phyloP scores from a whole-genome alignment of 1,284 basidiomycete genomes.

The Boletus holoroseus region DNA sequence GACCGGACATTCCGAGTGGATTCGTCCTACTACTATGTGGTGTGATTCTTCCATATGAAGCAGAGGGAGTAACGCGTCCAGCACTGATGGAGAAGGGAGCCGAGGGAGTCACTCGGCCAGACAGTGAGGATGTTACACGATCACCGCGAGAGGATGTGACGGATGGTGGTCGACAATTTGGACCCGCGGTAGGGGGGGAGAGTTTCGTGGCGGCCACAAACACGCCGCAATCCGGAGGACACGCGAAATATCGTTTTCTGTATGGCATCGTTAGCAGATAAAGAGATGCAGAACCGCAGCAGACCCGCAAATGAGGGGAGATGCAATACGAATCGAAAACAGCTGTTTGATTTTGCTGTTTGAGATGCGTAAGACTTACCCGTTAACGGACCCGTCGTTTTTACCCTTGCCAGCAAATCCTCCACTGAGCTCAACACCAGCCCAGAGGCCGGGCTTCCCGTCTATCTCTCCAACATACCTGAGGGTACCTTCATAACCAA shows the following conservation, averaged over 20 bases:
- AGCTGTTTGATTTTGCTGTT: neutral
- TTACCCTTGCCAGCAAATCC: conserved; percentile 91
- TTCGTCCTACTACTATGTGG: conserved; percentile 31
- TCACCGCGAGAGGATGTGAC: conserved; percentile 71
- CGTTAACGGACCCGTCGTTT: conserved; percentile 87
- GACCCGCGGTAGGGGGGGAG: conserved; percentile 64
- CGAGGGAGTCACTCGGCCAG: conserved; percentile 45
- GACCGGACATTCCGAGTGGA: conserved; percentile 31
- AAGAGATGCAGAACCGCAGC: neutral
- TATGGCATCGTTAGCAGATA: conserved; percentile 7
- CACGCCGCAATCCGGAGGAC: conserved; percentile 83
- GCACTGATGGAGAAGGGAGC: conserved; percentile 37
- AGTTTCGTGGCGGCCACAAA: conserved; percentile 84
- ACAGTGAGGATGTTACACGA: conserved; percentile 46
- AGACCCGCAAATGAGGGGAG: neutral
- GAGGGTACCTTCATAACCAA: conserved; percentile 79
- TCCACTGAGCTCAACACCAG: conserved; percentile 83
- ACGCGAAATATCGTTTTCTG: conserved; percentile 83
- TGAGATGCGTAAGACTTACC: conserved; percentile 50
- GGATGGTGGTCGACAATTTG: conserved; percentile 64
- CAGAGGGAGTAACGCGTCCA: conserved; percentile 45
- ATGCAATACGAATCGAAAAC: neutral
- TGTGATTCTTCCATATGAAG: conserved; percentile 36
- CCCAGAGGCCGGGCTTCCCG: conserved; percentile 84
- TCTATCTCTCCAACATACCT: conserved; percentile 78